Base-by-base conservation (phyloP, 2,329 filamentous ascomycete genomes). In the Aureobasidium subglaciale region DNA sequence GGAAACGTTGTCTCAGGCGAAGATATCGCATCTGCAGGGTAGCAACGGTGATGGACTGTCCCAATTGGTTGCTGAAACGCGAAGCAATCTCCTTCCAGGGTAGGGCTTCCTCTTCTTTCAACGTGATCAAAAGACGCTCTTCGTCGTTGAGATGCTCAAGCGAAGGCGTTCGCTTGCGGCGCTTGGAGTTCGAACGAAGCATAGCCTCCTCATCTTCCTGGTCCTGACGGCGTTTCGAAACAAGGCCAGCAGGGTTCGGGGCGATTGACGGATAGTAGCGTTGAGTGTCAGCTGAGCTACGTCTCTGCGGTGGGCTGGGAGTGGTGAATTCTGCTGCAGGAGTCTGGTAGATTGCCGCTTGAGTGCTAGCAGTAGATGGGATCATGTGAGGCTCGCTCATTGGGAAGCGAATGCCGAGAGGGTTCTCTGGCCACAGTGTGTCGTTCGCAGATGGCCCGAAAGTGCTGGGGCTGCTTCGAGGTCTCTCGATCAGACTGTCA, bases 11-110 rank as follows among this genome's bases (percentile, higher is more conserved):
- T 16, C 75, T 68, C 34, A 80, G 66, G 34, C 78, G 70, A 63
- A 78, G 79, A 60, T 77, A 72, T 18, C 76, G 75, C 78, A 80
- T 80, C 62, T 80, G 78, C 29, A 80, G 66, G 7, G 77, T 75
- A 4, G 77, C 75, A 46, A 79, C 75, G 16, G 46, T 35, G 59
- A 76, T 74, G 4, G 65, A 69, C 62, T 78, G 75, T 56, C 75
- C 75, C 25, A 74, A 67, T 27, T 78, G 75, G 11, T 69, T 70
- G 55, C 75, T 70, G 64, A 79, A 79, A 20, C 74, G 73, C 6
- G 70, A 68, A 8, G 75, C 75, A 57, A 80, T 79, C 56, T 79
- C 77, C 62, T 80, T 80, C 78, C 77, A 80, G 0, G 77, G 73
- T 55, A 79, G 71, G 29, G 67, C 71, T 55, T 79, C 75, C 46